Evolutionary conservation across 106 monocot genomes (phyloP).

Genomic region (Cymbidium sinense): DNA sequence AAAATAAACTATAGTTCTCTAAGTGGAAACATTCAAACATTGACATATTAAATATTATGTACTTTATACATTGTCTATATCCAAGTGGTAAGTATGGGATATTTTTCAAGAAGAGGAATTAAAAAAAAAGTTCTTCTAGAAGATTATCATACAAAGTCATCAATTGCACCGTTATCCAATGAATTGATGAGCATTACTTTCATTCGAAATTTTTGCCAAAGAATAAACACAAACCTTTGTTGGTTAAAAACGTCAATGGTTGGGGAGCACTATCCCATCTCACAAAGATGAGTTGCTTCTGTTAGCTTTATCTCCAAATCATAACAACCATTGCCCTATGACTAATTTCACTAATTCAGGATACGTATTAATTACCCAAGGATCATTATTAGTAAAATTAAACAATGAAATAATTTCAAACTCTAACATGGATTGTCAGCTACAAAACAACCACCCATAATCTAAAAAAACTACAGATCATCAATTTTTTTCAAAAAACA

Average conservation of each 20-base stretch:
- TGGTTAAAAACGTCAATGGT: not conserved
- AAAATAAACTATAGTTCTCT: not conserved
- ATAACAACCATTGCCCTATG: not conserved
- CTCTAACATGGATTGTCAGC: not conserved
- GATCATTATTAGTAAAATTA: not conserved
- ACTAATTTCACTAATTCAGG: not conserved
- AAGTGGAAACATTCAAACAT: too few species aligned
- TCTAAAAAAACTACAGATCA: not conserved
- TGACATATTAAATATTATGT: too few species aligned
- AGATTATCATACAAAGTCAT: not conserved
- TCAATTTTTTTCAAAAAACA: not conserved
- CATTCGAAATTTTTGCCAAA: not conserved
- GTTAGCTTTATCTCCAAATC: not conserved
- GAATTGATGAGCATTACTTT: not conserved
- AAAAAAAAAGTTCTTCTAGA: not conserved
- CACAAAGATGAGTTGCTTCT: too few species aligned
- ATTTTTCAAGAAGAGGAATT: not conserved
- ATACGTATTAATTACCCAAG: not conserved
- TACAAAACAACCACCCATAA: not conserved
- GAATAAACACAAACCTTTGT: not conserved
- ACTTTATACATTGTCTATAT: too few species aligned
- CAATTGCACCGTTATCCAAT: not conserved
- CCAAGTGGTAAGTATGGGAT: not conserved
- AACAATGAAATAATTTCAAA: not conserved
- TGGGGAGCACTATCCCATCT: too few species aligned